These are phyloP conservation scores for Arachnopeziza araneosa DNA, from an alignment of 2,329 filamentous ascomycete genomes.

Conservation along the genomic window DNA sequence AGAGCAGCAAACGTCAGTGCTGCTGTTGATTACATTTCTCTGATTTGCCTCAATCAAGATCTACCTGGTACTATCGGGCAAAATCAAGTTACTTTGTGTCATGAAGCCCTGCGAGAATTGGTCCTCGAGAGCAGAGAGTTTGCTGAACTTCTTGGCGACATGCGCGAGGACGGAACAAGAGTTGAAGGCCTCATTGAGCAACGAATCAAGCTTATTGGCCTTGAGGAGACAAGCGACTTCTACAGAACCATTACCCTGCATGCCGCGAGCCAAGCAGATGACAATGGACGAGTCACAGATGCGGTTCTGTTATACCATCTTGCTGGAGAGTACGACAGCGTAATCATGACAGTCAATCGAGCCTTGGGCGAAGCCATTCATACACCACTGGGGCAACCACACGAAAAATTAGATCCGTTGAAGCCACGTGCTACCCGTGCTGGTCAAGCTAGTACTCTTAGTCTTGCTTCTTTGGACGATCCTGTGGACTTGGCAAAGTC, in stretches of 20 bases:
- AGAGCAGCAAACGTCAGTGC: conserved; percentile 82
- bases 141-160: conserved; percentile 86
- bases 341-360: conserved; percentile 84
- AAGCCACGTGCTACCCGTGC: conserved; percentile 30
- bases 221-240: conserved; percentile 76
- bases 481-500: conserved; percentile 57
- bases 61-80: conserved; percentile 67
- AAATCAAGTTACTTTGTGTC: conserved; percentile 76
- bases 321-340: conserved; percentile 90
- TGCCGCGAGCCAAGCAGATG: conserved; percentile 86
- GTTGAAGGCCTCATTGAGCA: conserved; percentile 85
- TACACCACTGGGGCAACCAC: conserved; percentile 76
- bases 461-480: conserved; percentile 62
- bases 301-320: conserved; percentile 92
- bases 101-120: conserved; percentile 87
- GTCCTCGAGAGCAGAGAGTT: conserved; percentile 97
- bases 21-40: conserved; percentile 85
- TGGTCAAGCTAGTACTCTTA: conserved; percentile 37
- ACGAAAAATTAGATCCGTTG: conserved; percentile 60
- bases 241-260: conserved; percentile 88
- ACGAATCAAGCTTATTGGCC: conserved; percentile 72
- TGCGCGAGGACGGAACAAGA: conserved; percentile 76
- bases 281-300: conserved; percentile 88
- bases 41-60: conserved; percentile 90
- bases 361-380: conserved; percentile 86